Base-by-base conservation (phyloP, 1,139 yeast genomes). In the Blastobotrys serpentis region DNA sequence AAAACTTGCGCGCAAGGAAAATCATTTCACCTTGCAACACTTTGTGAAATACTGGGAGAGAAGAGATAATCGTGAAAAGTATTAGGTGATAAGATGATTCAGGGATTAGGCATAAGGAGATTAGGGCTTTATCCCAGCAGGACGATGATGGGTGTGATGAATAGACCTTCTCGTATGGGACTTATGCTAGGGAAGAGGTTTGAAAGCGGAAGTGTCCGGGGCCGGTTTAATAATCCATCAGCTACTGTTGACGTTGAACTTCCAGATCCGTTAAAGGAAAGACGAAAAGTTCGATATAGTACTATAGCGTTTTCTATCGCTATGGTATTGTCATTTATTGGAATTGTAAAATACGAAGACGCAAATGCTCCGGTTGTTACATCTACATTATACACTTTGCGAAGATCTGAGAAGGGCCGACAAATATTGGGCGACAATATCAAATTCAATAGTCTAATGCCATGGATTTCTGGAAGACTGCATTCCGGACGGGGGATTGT, bases 311-410 rank as follows among this genome's bases (percentile, higher is more conserved):
- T 88, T 64, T 78, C 81, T 26, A 66, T 78, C 14, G 78, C 85
- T 18, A 84, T 88, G 71, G 77, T 81, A 7, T 70, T 79, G 5
- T 74, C 92, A 4, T 76, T 90, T 57, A 76, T 77, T 17, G 75
- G 86, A 34, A 86, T 89, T 58, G 83, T 90, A 76, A 89, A 92
- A 72, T 90, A 90, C 69, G 98, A 92, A 64, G 90, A 88, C 66
- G 82, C 89, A 19, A 80, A 85, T 48, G 86, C 95, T 6, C 96
- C 98, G 1, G 79, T 90, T 50, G 84, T 89, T 56, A 78, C 85
- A 39, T 89, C 96, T n/a, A 84, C 95, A 2, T 71, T 92, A 64
- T 89, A 88, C 66, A 85, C 87, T 52, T 71, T 92, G 58, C 79
- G 98, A 62, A 76, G 96, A 62, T 84, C 94, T 2, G 73, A 76